phyloP scores from a whole-genome alignment of 2,329 filamentous ascomycete genomes.

The Curvularia spicifera region DNA sequence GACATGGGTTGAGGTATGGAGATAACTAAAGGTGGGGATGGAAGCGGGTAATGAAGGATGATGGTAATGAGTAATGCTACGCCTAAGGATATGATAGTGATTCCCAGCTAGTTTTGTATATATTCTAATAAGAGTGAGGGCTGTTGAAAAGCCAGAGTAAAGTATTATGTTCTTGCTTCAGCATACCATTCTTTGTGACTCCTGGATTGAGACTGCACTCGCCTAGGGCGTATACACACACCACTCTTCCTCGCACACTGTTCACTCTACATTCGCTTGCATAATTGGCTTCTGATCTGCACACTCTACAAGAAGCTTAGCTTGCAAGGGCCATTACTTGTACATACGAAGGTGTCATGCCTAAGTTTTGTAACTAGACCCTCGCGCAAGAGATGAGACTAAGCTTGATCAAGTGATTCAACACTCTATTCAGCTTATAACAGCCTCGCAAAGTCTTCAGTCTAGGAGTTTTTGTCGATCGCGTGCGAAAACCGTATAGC shows the following conservation, averaged over 20 bases:
- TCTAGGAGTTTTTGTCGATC: no score
- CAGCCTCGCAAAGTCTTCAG: no score
- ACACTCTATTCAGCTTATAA: no score
- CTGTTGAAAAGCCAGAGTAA: not conserved
- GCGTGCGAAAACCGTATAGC: no score
- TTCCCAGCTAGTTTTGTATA: not conserved
- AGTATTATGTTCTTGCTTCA: not conserved
- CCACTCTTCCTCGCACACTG: not conserved
- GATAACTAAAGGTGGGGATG: not conserved
- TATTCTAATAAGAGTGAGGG: not conserved
- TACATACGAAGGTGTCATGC: no score
- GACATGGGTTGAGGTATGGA: slow-evolving; percentile 45
- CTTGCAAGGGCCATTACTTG: no score
- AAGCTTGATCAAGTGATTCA: no score
- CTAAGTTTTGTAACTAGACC: no score
- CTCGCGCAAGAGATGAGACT: no score
- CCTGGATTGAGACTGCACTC: no score
- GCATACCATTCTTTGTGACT: not conserved
- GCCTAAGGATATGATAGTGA: not conserved
- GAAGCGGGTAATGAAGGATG: not conserved
- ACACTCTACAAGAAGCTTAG: no score
- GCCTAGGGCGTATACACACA: not conserved
- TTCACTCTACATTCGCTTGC: not conserved
- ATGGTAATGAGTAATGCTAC: not conserved
- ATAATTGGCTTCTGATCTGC: no score